Conservation (phyloP, 192 early-diverging fungal genomes). For the Backusella westeae region DNA sequence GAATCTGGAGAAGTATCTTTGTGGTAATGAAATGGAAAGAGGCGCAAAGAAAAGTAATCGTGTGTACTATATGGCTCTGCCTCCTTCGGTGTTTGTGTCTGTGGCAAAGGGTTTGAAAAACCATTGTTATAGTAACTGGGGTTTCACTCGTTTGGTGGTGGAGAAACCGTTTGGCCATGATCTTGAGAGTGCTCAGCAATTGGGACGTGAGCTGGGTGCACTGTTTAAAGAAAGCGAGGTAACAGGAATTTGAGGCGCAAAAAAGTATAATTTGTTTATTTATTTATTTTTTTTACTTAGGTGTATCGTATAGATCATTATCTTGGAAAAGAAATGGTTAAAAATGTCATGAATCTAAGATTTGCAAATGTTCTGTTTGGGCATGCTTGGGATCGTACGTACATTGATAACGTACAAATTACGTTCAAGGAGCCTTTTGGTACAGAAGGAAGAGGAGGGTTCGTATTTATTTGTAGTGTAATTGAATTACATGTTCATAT, state of each 20-base stretch:
- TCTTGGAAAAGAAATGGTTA: conserved; percentile 99
- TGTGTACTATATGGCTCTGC: conserved; percentile 95
- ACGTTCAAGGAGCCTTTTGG: conserved; percentile 98
- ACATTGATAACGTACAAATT: conserved; percentile 94
- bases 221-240: conserved; percentile 89
- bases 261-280: neutral
- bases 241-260: neutral
- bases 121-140: conserved; percentile 61
- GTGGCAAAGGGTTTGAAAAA: conserved; percentile 74
- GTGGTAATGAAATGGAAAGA: conserved; percentile 50
- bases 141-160: conserved; percentile 85
- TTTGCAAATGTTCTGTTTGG: conserved; percentile 96
- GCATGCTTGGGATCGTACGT: conserved; percentile 84
- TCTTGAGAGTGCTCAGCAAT: conserved; percentile 73
- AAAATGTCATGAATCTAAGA: conserved; percentile 90
- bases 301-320: conserved; percentile 99
- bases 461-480: too few species aligned
- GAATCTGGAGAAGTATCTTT: conserved; percentile 58
- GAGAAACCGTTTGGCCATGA: conserved; percentile 99
- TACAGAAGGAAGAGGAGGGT: conserved; percentile 85
- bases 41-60: conserved; percentile 54
- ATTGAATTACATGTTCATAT: too few species aligned
- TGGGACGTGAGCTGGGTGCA: conserved; percentile 66
- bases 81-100: conserved; percentile 92
- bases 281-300: conserved; percentile 32